phyloP scores from a whole-genome alignment of 2,329 filamentous ascomycete genomes.

The Penicillium aurantiogriseum region DNA sequence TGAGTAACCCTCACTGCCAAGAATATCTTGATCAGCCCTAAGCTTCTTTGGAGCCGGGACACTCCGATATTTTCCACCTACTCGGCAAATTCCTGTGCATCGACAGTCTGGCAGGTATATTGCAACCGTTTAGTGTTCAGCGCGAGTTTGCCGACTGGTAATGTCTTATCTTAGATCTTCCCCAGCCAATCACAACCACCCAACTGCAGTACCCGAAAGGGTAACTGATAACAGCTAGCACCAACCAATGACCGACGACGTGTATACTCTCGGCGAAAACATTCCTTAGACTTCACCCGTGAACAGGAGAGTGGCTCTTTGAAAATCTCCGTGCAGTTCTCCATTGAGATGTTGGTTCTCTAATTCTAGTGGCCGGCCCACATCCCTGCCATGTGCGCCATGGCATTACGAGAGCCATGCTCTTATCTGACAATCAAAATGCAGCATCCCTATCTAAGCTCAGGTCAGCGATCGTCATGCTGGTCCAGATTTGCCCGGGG shows the following conservation, averaged over 20 bases:
- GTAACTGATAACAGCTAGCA: slow-evolving; percentile 6
- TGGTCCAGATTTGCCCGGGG: neutral
- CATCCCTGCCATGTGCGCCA: neutral
- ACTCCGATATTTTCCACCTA: neutral
- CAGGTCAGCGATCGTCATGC: slow-evolving; percentile 5
- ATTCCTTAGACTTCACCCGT: neutral
- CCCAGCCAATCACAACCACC: slow-evolving; percentile 6
- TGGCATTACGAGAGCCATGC: slow-evolving; percentile 19
- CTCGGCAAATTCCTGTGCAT: neutral
- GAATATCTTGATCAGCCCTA: neutral
- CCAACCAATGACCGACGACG: neutral
- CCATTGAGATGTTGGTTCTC: neutral
- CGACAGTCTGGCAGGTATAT: neutral
- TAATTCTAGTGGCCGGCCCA: neutral
- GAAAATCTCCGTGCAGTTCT: neutral
- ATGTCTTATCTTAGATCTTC: slow-evolving; percentile 3
- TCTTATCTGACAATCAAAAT: slow-evolving; percentile 19
- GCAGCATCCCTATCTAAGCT: slow-evolving; percentile 23
- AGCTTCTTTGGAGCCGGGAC: neutral
- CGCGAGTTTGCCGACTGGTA: neutral
- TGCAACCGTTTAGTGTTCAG: neutral
- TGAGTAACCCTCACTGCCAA: neutral
- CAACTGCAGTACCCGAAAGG: neutral
- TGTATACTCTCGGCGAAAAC: neutral
- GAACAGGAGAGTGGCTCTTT: neutral